phyloP scores from a whole-genome alignment of 352 stramenopile species.

The Phytophthora cactorum region DNA sequence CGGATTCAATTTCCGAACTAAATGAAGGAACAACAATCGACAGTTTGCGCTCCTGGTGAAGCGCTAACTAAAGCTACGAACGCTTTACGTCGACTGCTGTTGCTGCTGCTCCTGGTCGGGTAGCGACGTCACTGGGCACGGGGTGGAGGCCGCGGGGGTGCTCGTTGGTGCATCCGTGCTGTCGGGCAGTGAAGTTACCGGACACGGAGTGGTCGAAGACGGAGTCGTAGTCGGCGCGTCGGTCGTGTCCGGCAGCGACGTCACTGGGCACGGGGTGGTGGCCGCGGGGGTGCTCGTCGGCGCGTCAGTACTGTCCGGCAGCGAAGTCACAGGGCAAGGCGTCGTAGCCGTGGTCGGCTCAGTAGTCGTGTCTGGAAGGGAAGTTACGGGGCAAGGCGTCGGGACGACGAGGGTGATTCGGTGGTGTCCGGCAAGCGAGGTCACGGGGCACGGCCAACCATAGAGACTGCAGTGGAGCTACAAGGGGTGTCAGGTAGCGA shows the following conservation, averaged over 20 bases:
- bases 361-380: constrained; percentile 10
- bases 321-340: constrained; percentile 16
- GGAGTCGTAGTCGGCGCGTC: neutral
- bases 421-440: constrained; percentile 10
- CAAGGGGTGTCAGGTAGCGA: too few relatives aligned
- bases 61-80: constrained; percentile 5
- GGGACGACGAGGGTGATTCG: neutral
- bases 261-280: constrained; percentile 21
- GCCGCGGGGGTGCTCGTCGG: neutral
- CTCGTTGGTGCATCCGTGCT: neutral
- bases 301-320: neutral
- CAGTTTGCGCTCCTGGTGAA: neutral
- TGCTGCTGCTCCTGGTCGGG: constrained; percentile 22
- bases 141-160: constrained; percentile 6
- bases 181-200: constrained; percentile 9
- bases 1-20: constrained; percentile 25
- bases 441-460: constrained; percentile 1
- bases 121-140: constrained; percentile 23
- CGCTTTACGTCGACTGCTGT: constrained; percentile 22
- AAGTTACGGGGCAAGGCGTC: constrained; percentile 19
- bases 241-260: constrained; percentile 13
- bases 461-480: too few relatives aligned
- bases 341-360: constrained; percentile 10
- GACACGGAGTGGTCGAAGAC: neutral
- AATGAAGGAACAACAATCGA: constrained; percentile 4